Conservation (phyloP, 1,284 basidiomycete species). For the Afroboletus lepidellus region DNA sequence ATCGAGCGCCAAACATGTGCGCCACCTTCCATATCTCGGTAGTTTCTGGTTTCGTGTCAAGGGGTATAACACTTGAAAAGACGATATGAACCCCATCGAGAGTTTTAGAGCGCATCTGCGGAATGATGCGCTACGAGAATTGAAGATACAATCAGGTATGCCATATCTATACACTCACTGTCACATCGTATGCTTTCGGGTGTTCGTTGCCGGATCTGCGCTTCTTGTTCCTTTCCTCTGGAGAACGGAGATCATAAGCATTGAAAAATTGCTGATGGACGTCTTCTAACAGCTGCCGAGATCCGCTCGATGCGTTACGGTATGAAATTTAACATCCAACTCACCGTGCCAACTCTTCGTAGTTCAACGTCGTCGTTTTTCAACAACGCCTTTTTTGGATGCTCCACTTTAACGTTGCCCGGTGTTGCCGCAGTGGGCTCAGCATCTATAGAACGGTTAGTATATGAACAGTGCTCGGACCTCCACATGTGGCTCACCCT, state of each 20-base stretch:
- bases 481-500: conserved; percentile 34
- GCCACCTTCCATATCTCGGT: conserved; percentile 90
- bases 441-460: conserved; percentile 13
- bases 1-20: conserved; percentile 84
- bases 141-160: conserved; percentile 5
- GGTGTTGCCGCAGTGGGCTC: conserved; percentile 12
- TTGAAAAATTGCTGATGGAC: conserved; percentile 78
- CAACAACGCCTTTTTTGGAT: conserved; percentile 70
- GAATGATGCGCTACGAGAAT: conserved; percentile 71
- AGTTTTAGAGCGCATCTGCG: conserved; percentile 72
- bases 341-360: conserved; percentile 68
- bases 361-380: conserved; percentile 91
- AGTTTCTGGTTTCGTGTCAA: conserved; percentile 74
- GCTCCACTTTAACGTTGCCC: conserved; percentile 35
- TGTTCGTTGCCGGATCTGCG: conserved; percentile 31
- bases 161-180: conserved; percentile 42
- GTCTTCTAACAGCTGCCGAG: conserved; percentile 65
- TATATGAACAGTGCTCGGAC: background rate
- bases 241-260: conserved; percentile 51
- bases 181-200: conserved; percentile 52
- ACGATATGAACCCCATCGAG: conserved; percentile 78
- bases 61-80: conserved; percentile 93
- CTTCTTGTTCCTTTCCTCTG: conserved; percentile 36
- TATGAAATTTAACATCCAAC: conserved; percentile 18
- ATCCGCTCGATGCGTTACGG: conserved; percentile 4